phyloP scores from a whole-genome alignment of 768 basidiomycete species.

The Neoboletus magnificus region DNA sequence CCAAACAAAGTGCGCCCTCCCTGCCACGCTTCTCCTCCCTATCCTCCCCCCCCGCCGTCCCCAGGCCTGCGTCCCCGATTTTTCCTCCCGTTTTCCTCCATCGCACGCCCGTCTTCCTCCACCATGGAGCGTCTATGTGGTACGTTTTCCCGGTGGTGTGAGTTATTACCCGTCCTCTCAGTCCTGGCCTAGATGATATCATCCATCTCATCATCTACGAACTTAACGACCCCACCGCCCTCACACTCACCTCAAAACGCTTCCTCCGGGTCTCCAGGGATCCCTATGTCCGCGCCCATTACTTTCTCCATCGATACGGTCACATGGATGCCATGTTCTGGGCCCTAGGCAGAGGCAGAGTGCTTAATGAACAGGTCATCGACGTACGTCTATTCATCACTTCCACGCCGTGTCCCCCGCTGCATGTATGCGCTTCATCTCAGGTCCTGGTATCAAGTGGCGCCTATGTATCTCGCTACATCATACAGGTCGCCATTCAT shows the following conservation, averaged over 20 bases:
- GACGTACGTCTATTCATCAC: constrained; percentile 48
- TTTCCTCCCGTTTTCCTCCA: not conserved
- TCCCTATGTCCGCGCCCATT: constrained; percentile 72
- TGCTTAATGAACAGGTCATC: constrained; percentile 61
- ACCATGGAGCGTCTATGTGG: constrained; percentile 67
- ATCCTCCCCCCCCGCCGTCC: not conserved
- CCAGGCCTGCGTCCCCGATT: not conserved
- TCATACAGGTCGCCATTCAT: constrained; percentile 73
- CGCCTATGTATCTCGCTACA: constrained; percentile 75
- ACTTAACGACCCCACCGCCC: constrained; percentile 58
- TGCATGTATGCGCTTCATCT: constrained; percentile 26
- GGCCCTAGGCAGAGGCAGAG: constrained; percentile 69
- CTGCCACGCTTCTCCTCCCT: not conserved
- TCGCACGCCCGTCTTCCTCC: constrained; percentile 1
- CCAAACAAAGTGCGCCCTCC: constrained; percentile 28
- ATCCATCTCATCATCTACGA: constrained; percentile 73
- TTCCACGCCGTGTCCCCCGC: constrained; percentile 16
- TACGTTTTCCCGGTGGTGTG: constrained; percentile 35
- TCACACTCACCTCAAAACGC: constrained; percentile 57
- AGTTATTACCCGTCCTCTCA: constrained; percentile 10
- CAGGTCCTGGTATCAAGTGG: constrained; percentile 74
- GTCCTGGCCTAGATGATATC: constrained; percentile 48
- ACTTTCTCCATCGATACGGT: constrained; percentile 75
- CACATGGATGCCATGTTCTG: constrained; percentile 66
- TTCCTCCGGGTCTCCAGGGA: constrained; percentile 63